A percentile compares a stretch with the other conserved stretches of the same genome.
Evolutionary conservation across 306 rosid genomes (phyloP).

Genomic region (Prunus fruticosa): DNA sequence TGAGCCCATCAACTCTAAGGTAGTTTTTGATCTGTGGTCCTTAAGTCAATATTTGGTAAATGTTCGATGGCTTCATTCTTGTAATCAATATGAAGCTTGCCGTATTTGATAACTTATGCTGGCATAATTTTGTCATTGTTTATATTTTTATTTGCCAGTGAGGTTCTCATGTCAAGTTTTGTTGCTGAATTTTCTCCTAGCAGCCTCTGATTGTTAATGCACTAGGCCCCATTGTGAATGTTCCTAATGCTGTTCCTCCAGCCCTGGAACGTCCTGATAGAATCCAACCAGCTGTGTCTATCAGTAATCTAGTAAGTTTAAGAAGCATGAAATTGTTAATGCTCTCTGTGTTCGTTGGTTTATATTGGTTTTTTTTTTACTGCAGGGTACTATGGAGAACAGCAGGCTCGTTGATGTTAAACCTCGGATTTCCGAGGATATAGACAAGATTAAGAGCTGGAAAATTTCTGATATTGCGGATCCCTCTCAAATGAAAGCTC

Average conservation of each 20-base stretch:
- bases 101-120: background rate
- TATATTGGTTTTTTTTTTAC: background rate
- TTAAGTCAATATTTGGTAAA: background rate
- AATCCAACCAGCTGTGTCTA: slow-evolving; percentile 38
- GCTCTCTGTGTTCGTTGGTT: background rate
- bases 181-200: background rate
- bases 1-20: slow-evolving; percentile 39
- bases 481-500: slow-evolving; percentile 35
- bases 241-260: slow-evolving; percentile 25
- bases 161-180: background rate
- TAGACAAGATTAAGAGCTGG: slow-evolving; percentile 38
- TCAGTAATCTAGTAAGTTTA: slow-evolving; percentile 35
- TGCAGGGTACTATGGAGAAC: slow-evolving; percentile 39
- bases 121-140: background rate
- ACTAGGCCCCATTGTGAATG: slow-evolving; percentile 35
- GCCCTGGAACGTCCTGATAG: slow-evolving; percentile 34
- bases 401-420: slow-evolving; percentile 46
- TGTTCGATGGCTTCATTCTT: background rate
- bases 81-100: background rate
- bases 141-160: background rate
- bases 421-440: slow-evolving; percentile 38
- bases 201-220: slow-evolving; percentile 46
- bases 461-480: slow-evolving; percentile 39
- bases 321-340: background rate
- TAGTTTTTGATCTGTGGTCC: slow-evolving; percentile 4